A percentile compares a stretch with the other conserved stretches of the same genome.
These are phyloP conservation scores for Oxyria digyna DNA, from an alignment of 148 eudicot genomes.

Conservation along the genomic window DNA sequence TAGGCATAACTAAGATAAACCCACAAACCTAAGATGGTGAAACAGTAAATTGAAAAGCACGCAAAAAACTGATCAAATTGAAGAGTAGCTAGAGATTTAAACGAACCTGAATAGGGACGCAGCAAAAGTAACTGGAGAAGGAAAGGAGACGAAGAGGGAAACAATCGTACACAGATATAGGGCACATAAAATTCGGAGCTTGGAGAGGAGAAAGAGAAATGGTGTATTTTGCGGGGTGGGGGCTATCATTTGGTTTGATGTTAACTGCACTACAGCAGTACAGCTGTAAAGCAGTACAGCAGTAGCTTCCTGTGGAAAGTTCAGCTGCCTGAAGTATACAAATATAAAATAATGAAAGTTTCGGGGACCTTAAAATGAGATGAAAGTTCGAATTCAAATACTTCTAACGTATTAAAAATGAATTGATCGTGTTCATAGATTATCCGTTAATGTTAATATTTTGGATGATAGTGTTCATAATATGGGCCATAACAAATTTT, in stretches of 20 bases:
- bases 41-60: neutral
- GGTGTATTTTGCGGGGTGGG: neutral
- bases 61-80: neutral
- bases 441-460: no score
- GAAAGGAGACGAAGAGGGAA: neutral
- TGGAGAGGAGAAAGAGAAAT: neutral
- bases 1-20: neutral
- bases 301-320: neutral
- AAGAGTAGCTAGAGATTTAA: neutral
- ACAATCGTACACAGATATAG: neutral
- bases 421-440: no score
- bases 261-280: neutral
- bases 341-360: no score
- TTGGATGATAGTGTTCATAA: no score
- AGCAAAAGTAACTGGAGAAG: neutral
- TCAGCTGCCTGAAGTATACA: no score
- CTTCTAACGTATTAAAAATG: no score
- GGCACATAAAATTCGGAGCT: neutral
- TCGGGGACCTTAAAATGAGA: no score
- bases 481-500: no score
- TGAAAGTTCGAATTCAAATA: no score
- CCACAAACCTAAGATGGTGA: neutral
- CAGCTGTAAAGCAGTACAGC: neutral
- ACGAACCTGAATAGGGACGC: conserved; percentile 8
- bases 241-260: neutral